Evolutionary conservation across 2,329 filamentous ascomycete genomes (phyloP).

Genomic region (Colletotrichum scovillei): DNA sequence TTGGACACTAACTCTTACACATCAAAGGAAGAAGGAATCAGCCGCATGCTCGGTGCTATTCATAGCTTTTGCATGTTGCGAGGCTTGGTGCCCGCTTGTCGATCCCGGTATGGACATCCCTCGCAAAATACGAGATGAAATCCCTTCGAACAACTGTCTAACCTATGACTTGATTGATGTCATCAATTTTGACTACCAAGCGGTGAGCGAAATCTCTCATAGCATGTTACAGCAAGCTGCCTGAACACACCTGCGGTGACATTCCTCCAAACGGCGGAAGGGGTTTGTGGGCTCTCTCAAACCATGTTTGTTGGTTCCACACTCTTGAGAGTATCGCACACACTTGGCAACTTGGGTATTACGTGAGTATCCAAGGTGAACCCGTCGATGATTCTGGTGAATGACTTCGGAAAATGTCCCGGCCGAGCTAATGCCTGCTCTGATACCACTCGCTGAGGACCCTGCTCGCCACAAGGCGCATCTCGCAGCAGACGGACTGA

Average conservation of each 20-base stretch:
- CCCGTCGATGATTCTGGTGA: background rate
- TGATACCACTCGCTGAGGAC: too few species aligned
- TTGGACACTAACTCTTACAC: background rate
- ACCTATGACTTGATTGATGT: background rate
- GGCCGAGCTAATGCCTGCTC: too few species aligned
- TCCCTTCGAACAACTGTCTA: background rate
- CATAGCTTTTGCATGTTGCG: slow-evolving; percentile 7
- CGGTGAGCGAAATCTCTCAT: background rate
- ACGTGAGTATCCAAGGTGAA: background rate
- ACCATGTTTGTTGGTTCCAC: background rate
- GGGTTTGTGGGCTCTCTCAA: background rate
- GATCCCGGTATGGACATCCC: background rate
- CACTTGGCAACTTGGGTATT: too few species aligned
- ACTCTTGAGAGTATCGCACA: background rate
- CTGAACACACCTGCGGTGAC: background rate
- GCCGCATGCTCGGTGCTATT: background rate
- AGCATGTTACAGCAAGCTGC: background rate
- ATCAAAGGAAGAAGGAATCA: background rate
- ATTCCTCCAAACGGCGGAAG: background rate
- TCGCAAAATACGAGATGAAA: background rate
- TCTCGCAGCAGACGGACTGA: background rate
- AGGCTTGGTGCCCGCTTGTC: background rate
- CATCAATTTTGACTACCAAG: background rate
- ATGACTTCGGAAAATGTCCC: too few species aligned
- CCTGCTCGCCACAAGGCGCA: background rate